Evolutionary conservation across 2,329 filamentous ascomycete species (phyloP), one percentile per base, ranked within the genome.

Genomic region (Pseudogymnoascus sp.): DNA sequence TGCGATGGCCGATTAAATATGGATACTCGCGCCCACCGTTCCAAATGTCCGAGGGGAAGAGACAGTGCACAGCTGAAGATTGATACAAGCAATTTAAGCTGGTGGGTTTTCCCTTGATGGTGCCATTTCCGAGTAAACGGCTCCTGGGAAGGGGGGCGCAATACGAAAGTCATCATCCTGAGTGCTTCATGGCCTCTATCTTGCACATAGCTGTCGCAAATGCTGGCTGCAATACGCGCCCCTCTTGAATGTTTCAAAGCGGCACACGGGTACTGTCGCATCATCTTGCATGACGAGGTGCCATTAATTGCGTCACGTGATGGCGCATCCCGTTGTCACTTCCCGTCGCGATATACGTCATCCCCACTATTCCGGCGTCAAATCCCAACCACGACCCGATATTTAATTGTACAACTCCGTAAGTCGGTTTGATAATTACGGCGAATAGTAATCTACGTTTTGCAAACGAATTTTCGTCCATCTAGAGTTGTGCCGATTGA

Each of bases 301-400:
- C 43, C n/a, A 30, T 50, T 30, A 50, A 50, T 50, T 50, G 43
- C 25, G 30, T 15, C 43, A 50, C 43, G 43, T 50, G 43, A 50
- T 1, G 43, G 4, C 43, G 43, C 25, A 25, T 50, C 25, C 25
- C 43, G n/a, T 33, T 30, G 43, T 50, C 43, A 22, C 43, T 50
- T 50, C 43, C 25, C 1, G 25, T 11, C 43, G 43, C 43, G 43
- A 50, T 33, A 50, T 33, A 50, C 43, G 43, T 50, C 43, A 50
- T 50, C 43, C 43, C 43, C 43, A 50, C 43, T 30, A 11, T 50
- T 6, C 43, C 4, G n/a, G 14, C 25, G 8, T 30, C 22, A 50
- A 50, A 18, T 33, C 25, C 4, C 43, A 50, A 50, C 43, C 43
- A 50, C 43, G 43, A 50, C 43, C 1, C n/a, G 6, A 18, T 50